These are phyloP conservation scores for Fusarium nelsonii DNA, from an alignment of 2,329 filamentous ascomycete species.

Conservation along the genomic window DNA sequence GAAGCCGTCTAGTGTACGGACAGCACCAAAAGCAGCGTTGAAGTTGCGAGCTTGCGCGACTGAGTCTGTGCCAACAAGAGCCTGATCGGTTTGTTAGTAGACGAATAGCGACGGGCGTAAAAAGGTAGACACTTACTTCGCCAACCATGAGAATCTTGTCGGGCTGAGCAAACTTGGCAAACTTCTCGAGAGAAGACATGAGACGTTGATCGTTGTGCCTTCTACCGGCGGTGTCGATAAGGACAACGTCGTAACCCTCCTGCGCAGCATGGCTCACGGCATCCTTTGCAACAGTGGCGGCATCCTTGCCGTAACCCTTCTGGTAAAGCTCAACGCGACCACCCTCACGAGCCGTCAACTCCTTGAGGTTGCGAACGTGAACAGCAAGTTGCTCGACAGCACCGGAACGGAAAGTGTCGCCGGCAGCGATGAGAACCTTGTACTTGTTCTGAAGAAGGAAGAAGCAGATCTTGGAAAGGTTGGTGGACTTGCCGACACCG, in stretches of 20 bases:
- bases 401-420: conserved; percentile 96
- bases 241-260: conserved; percentile 87
- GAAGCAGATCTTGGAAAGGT: conserved; percentile 97
- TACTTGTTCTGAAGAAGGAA: conserved; percentile 98
- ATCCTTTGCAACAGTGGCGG: conserved; percentile 93
- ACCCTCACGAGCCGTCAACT: conserved; percentile 86
- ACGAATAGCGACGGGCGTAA: too few relatives aligned
- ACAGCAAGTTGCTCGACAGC: conserved; percentile 97
- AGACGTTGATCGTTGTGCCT: conserved; percentile 95
- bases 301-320: conserved; percentile 97
- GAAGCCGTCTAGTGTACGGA: conserved; percentile 88
- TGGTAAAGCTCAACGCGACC: conserved; percentile 92
- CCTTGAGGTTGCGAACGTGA: conserved; percentile 92
- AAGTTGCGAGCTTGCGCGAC: conserved; percentile 98
- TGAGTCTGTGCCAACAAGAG: conserved; percentile 93
- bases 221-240: conserved; percentile 95
- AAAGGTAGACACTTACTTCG: conserved; percentile 56
- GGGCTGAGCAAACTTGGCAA: conserved; percentile 93
- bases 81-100: conserved; percentile 57
- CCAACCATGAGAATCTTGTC: conserved; percentile 99
- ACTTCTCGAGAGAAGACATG: conserved; percentile 97
- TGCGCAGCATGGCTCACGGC: conserved; percentile 84
- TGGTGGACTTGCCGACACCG: conserved; percentile 97
- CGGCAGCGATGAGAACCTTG: conserved; percentile 91
- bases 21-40: conserved; percentile 88